phyloP scores from a whole-genome alignment of 257 asterid genomes.

The Handroanthus guayacan region DNA sequence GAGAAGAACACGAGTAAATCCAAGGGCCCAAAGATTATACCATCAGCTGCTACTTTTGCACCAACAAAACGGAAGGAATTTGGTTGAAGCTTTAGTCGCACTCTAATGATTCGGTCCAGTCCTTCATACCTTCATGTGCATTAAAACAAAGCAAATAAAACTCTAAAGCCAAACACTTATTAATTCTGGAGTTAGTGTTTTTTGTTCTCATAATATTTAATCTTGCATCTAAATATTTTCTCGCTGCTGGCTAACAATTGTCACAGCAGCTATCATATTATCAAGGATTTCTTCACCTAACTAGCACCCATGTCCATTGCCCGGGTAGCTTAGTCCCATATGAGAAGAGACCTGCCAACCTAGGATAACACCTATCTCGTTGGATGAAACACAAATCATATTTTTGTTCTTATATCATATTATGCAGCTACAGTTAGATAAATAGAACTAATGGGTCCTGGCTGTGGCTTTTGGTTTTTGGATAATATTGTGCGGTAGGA shows the following conservation, averaged over 20 bases:
- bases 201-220: neutral
- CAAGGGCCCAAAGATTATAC: conserved; percentile 79
- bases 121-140: conserved; percentile 69
- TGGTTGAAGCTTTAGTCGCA: conserved; percentile 63
- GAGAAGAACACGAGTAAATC: conserved; percentile 80
- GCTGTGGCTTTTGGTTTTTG: conserved; percentile 2
- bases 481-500: neutral
- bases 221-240: neutral
- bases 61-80: conserved; percentile 75
- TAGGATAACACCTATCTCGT: neutral
- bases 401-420: neutral
- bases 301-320: no score
- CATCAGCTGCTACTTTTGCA: conserved; percentile 80
- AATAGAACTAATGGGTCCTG: neutral
- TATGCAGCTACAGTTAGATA: neutral
- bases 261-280: neutral
- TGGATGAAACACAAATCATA: conserved; percentile 7
- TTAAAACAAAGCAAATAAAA: conserved; percentile 1
- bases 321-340: no score
- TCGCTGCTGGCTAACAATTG: neutral
- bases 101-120: conserved; percentile 69
- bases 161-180: neutral
- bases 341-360: neutral
- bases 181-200: neutral
- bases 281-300: neutral